A percentile compares a stretch with the other conserved stretches of the same genome.
Evolutionary conservation across 257 asterid genomes (phyloP).

Genomic region (Scutellaria minor): DNA sequence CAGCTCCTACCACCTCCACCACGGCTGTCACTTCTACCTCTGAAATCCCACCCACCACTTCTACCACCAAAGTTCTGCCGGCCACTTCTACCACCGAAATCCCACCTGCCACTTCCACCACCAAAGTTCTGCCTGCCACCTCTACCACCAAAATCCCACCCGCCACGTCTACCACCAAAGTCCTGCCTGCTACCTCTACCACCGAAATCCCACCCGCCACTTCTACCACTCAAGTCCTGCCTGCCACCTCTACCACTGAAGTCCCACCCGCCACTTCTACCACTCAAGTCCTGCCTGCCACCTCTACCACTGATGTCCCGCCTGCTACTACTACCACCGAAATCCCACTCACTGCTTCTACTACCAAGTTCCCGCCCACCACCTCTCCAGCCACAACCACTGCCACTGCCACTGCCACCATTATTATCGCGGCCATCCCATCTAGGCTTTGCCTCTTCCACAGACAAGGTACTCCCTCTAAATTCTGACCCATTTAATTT

Average conservation of each 20-base stretch:
- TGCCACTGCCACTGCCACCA: conserved; percentile 16
- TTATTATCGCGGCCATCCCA: background rate
- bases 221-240: conserved; percentile 1
- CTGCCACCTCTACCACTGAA: conserved; percentile 28
- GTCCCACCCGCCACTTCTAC: conserved; percentile 42
- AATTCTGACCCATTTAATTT: conserved; percentile 55
- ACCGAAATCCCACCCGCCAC: background rate
- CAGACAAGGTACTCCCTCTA: conserved; percentile 34
- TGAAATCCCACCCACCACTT: conserved; percentile 20
- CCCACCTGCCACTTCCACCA: conserved; percentile 24
- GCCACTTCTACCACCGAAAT: conserved; percentile 25
- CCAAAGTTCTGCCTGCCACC: conserved; percentile 38
- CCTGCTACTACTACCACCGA: background rate
- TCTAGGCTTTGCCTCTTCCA: conserved; percentile 21
- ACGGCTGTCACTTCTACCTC: conserved; percentile 8
- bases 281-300: background rate
- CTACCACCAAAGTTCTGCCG: conserved; percentile 15
- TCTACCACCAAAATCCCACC: conserved; percentile 26
- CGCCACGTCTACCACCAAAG: background rate
- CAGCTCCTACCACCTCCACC: conserved; percentile 37
- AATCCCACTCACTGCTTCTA: background rate
- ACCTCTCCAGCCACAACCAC: background rate
- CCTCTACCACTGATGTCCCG: background rate
- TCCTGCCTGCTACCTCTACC: background rate
- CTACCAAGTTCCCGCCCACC: background rate